These are phyloP conservation scores for Domatiomyces globalis DNA, from an alignment of 2,329 filamentous ascomycete genomes.

Conservation along the genomic window DNA sequence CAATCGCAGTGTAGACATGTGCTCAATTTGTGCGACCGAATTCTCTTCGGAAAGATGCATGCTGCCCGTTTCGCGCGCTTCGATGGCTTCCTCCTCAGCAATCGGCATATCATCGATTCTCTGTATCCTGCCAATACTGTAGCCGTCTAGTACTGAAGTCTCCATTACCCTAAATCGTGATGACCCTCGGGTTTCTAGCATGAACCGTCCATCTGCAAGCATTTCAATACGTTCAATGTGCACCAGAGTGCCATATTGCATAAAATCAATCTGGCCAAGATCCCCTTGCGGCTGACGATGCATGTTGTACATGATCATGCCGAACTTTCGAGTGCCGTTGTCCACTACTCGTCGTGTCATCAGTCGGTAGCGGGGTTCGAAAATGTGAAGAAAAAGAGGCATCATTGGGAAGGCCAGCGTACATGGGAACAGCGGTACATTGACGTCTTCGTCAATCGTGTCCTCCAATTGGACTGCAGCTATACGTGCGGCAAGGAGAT, in stretches of 20 bases:
- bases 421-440: slow-evolving; percentile 65
- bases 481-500: slow-evolving; percentile 45
- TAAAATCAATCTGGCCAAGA: slow-evolving; percentile 44
- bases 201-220: slow-evolving; percentile 64
- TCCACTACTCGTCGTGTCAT: slow-evolving; percentile 72
- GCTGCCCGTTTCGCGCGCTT: slow-evolving; percentile 49
- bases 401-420: slow-evolving; percentile 68
- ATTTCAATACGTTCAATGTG: slow-evolving; percentile 60
- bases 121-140: slow-evolving; percentile 61
- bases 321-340: slow-evolving; percentile 56
- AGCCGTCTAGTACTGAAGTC: slow-evolving; percentile 57
- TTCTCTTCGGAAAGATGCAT: slow-evolving; percentile 23
- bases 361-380: slow-evolving; percentile 79
- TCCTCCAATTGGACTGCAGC: slow-evolving; percentile 44
- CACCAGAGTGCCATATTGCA: slow-evolving; percentile 63
- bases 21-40: slow-evolving; percentile 29
- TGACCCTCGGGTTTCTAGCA: slow-evolving; percentile 63
- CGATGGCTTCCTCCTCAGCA: slow-evolving; percentile 63
- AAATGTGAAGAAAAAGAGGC: slow-evolving; percentile 80
- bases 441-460: slow-evolving; percentile 40
- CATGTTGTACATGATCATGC: slow-evolving; percentile 64
- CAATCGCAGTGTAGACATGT: slow-evolving; percentile 56
- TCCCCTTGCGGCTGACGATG: slow-evolving; percentile 39
- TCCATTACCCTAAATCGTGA: slow-evolving; percentile 61
- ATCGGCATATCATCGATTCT: slow-evolving; percentile 69